phyloP scores from a whole-genome alignment of 345 rosid species.

The sweet orange (Citrus sinensis) region DNA sequence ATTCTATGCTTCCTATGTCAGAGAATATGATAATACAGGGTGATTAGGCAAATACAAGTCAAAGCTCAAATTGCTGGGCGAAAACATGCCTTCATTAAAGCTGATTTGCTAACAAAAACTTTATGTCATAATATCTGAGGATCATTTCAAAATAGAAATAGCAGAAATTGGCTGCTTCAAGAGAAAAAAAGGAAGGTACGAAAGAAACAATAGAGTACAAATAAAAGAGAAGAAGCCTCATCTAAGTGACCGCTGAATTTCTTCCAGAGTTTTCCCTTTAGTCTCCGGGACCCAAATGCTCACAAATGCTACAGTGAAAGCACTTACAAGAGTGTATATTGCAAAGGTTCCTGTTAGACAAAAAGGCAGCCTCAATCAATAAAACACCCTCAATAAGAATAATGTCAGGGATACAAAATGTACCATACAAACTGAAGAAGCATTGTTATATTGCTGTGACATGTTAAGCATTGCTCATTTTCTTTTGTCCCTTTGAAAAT shows the following conservation, averaged over 20 bases:
- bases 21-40: not conserved
- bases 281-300: slow-evolving; percentile 90
- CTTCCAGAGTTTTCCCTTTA: slow-evolving; percentile 86
- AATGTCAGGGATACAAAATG: not conserved
- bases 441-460: no score
- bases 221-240: slow-evolving; percentile 32
- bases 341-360: slow-evolving; percentile 74
- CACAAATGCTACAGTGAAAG: slow-evolving; percentile 59
- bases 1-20: not conserved
- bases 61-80: not conserved
- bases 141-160: not conserved
- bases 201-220: not conserved
- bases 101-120: not conserved
- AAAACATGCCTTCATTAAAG: slow-evolving; percentile 18
- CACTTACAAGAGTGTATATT: slow-evolving; percentile 58
- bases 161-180: not conserved
- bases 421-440: no score
- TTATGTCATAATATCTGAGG: not conserved
- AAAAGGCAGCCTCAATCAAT: not conserved
- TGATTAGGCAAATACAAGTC: not conserved
- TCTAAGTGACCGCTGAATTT: slow-evolving; percentile 85
- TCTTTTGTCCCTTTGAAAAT: no score
- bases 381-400: not conserved
- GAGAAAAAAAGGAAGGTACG: not conserved
- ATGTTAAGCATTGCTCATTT: no score